Evolutionary conservation across 208 protist genomes (phyloP), one percentile per base, ranked within the genome.

Genomic region (Acanthamoeba castellanii): DNA sequence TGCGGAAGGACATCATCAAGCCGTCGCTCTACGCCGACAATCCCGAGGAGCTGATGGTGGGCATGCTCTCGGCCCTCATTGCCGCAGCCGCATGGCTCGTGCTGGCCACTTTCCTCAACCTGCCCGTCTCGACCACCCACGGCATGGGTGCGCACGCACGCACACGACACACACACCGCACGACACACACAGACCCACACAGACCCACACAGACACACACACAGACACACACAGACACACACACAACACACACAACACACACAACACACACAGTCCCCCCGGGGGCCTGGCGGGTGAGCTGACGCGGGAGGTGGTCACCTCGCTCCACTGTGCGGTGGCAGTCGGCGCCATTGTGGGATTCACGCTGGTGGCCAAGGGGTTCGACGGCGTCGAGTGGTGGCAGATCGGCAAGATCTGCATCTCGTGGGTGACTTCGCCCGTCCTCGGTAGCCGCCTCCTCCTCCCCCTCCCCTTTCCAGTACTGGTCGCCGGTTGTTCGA

Each of bases 51-150:
- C 92, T 94, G 37, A 94, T 94, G 92, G 50, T 66, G 52, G 90
- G 90, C 74, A 94, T 94, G 92, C 20, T 61, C 3, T 0, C 61
- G 5, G 93, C 32, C 45, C 42, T 93, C 87, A 81, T 92, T 55
- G 59, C 18, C 50, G 61, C 7, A 42, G 42, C 42, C 52, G 84
- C 76, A 22, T 95, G 47, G 59, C 94, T 95, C 7, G 11, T 93
- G 20, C 25, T 95, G 25, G 82, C 94, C 20, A 93, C 94, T 9
- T 90, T 52, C 30, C 47, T 66, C 85, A 18, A 61, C 66, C 27
- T 95, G 50, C 94, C 94, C 78, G 94, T 95, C 20, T 95, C 94
- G 2, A 95, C 94, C 34, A 95, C 94, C 20, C 94, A 95, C 85
- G 27, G 78, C 13, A 81, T 42, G 20, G 68, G 68, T 76, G 11